A percentile compares a stretch with the other conserved stretches of the same genome.
These are phyloP conservation scores for Suhomyces anneliseae DNA, from an alignment of 1,139 yeast species.

Conservation along the genomic window DNA sequence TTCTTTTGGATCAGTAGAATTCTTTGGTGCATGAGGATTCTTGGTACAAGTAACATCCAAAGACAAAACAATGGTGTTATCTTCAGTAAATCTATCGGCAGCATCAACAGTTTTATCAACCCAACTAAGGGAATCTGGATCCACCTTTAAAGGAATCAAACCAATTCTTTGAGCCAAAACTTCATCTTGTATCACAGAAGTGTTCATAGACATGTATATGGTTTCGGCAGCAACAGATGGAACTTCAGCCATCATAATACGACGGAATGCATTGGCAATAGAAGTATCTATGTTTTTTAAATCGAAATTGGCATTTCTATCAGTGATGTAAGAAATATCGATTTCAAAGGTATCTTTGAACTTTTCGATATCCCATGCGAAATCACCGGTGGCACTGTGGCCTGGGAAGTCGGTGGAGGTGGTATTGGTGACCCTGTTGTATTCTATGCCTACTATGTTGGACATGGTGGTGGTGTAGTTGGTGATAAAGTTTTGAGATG, in stretches of 20 bases:
- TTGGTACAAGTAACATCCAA: constrained; percentile 81
- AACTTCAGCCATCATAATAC: constrained; percentile 95
- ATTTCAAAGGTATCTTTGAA: constrained; percentile 74
- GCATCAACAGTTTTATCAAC: constrained; percentile 65
- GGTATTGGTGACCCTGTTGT: constrained; percentile 87
- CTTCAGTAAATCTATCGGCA: constrained; percentile 74
- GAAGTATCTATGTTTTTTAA: constrained; percentile 86
- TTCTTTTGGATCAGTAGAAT: constrained; percentile 77
- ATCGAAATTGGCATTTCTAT: constrained; percentile 82
- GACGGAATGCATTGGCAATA: constrained; percentile 92
- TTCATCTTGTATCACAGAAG: constrained; percentile 96
- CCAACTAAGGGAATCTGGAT: constrained; percentile 87
- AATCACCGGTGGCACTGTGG: constrained; percentile 59
- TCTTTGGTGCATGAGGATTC: constrained; percentile 80
- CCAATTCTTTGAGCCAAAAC: constrained; percentile 95
- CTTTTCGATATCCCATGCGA: constrained; percentile 81
- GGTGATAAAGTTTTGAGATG: constrained; percentile 4
- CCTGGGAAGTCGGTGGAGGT: constrained; percentile 91
- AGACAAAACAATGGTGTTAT: constrained; percentile 82
- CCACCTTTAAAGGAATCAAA: constrained; percentile 82
- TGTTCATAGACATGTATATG: constrained; percentile 86
- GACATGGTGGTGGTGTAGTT: constrained; percentile 24
- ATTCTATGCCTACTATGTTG: constrained; percentile 83
- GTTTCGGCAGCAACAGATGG: constrained; percentile 95
- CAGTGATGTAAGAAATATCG: constrained; percentile 62